Base-by-base conservation (phyloP, 331 rosid genomes). In the Cydonia oblonga region DNA sequence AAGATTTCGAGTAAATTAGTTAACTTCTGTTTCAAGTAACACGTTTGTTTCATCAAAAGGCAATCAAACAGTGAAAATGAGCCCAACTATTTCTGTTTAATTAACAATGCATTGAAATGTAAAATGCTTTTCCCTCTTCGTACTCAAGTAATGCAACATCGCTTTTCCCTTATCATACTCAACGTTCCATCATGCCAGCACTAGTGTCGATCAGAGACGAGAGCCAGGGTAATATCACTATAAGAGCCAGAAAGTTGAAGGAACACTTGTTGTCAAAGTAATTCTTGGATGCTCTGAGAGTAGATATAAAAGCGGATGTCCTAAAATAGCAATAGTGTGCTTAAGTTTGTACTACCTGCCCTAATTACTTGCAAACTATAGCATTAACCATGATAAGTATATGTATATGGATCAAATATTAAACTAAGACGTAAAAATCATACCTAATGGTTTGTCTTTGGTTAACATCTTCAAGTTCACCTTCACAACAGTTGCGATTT, bases 401-500 rank as follows among this genome's bases (percentile, higher is more conserved):
- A 53, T n/a, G 59, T n/a, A 53, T 8, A n/a, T 53, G 11, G 59
- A 53, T 53, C 25, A 53, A n/a, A 22, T 53, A 53, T n/a, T 53
- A 19, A 53, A 53, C 14, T 57, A 57, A 11, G 13, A 11, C 13
- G 40, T 14, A 14, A 19, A 11, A 46, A 74, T 40, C 44, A 12
- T 88, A 90, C 96, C 95, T 80, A 92, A 42, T 18, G 22, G 79
- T 73, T 81, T 82, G 79, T 79, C 85, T 70, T 72, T 76, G 79
- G 78, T 84, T 52, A 89, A 79, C 78, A 78, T 76, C 82, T 89
- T 92, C 85, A 87, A 77, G 77, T 87, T 89, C 66, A 79, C 83
- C 84, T 92, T 92, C 65, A 92, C 97, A 68, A 92, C 86, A 72
- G 89, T 80, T 74, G 72, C 84, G 74, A 92, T 92, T 82, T 86